These are phyloP conservation scores for Penicillium desertorum DNA, from an alignment of 495 filamentous ascomycete genomes.

Conservation along the genomic window DNA sequence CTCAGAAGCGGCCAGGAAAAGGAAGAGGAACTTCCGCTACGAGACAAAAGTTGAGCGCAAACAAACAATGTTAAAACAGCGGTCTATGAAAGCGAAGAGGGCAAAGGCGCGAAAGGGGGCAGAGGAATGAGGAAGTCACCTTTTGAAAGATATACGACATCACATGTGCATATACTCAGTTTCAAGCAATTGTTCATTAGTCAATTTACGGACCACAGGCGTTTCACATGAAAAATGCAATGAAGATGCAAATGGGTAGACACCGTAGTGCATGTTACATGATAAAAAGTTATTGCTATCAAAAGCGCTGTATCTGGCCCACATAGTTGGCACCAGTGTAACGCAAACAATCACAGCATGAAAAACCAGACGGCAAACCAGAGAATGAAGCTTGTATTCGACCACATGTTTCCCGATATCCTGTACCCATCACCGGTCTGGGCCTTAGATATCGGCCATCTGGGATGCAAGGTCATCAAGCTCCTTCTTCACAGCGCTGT, in stretches of 20 bases:
- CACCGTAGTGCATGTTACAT: slow-evolving; percentile 22
- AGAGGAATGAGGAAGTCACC: neutral
- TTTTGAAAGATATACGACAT: slow-evolving; percentile 10
- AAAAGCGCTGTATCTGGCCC: slow-evolving; percentile 27
- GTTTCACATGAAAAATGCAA: neutral
- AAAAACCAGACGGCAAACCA: slow-evolving; percentile 31
- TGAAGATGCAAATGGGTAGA: slow-evolving; percentile 10
- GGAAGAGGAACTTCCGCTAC: slow-evolving; percentile 90
- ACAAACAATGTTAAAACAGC: slow-evolving; percentile 63
- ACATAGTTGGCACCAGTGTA: slow-evolving; percentile 25
- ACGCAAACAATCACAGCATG: slow-evolving; percentile 28
- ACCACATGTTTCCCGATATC: slow-evolving; percentile 34
- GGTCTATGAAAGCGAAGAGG: slow-evolving; percentile 54
- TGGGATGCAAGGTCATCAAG: slow-evolving; percentile 83
- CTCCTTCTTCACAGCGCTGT: slow-evolving; percentile 80
- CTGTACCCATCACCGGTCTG: slow-evolving; percentile 24
- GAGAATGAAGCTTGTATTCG: slow-evolving; percentile 33
- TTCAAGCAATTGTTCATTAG: slow-evolving; percentile 3
- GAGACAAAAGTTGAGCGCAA: slow-evolving; percentile 81
- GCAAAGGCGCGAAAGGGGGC: slow-evolving; percentile 41
- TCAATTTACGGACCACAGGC: slow-evolving; percentile 9
- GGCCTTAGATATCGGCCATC: slow-evolving; percentile 81
- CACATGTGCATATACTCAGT: slow-evolving; percentile 17
- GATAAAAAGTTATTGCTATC: slow-evolving; percentile 21
- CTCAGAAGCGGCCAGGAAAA: slow-evolving; percentile 62